Conservation (phyloP, 495 filamentous ascomycete species). For the Aspergillus ostianus region DNA sequence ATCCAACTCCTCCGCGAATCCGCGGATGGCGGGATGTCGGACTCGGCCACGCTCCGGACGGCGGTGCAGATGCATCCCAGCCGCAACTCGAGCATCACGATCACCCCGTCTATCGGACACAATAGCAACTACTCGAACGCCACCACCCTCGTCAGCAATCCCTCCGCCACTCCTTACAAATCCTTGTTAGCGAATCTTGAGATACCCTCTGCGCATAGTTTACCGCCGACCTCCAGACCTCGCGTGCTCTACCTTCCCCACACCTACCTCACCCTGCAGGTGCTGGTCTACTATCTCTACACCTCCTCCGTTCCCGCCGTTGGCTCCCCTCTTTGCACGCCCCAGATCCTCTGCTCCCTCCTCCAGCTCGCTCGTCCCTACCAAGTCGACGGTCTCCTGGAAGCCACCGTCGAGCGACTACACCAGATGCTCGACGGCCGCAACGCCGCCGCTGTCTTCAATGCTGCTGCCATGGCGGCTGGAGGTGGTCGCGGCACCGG, state of each 20-base stretch:
- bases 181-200: constrained; percentile 45
- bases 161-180: constrained; percentile 41
- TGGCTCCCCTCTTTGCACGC: constrained; percentile 78
- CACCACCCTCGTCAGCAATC: constrained; percentile 53
- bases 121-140: constrained; percentile 60
- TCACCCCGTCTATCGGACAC: constrained; percentile 66
- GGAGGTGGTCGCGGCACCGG: constrained; percentile 78
- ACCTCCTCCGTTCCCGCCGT: constrained; percentile 80
- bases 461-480: constrained; percentile 96
- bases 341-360: constrained; percentile 92
- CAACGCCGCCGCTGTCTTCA: constrained; percentile 96
- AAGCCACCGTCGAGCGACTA: constrained; percentile 86
- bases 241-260: constrained; percentile 91
- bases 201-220: constrained; percentile 46
- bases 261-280: constrained; percentile 80
- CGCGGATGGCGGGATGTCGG: constrained; percentile 44
- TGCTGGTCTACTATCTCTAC: constrained; percentile 89
- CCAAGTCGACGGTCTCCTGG: constrained; percentile 84
- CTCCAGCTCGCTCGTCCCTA: constrained; percentile 93
- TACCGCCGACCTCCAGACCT: constrained; percentile 71
- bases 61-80: constrained; percentile 38
- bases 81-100: constrained; percentile 82
- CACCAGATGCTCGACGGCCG: constrained; percentile 87
- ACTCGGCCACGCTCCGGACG: constrained; percentile 54
- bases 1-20: constrained; percentile 83